Conservation (phyloP, 1,284 basidiomycete species). For the Cutaneotrichosporon arboriforme region DNA sequence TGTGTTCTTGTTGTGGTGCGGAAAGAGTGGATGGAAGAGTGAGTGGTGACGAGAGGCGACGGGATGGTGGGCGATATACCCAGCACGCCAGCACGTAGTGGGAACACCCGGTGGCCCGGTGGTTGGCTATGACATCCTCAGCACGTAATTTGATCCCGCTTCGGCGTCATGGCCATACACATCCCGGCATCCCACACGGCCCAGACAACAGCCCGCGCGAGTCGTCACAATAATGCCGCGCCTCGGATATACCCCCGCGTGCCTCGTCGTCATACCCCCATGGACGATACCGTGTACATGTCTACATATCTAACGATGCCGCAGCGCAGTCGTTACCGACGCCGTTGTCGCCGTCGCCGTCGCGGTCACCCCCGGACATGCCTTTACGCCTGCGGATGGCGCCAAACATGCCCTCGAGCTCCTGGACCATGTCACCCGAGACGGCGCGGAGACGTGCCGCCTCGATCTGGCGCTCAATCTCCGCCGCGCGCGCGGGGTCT, state of each 20-base stretch:
- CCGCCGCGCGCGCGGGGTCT: slow-evolving; percentile 6
- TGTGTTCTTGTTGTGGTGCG: background rate
- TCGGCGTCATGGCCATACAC: background rate
- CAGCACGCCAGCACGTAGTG: too few species aligned
- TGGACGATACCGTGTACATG: too few species aligned
- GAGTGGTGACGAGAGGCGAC: slow-evolving; percentile 1
- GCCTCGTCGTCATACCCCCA: too few species aligned
- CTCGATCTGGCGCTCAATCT: slow-evolving; percentile 5
- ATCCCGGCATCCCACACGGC: too few species aligned
- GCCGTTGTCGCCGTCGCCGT: background rate
- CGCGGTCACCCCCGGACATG: slow-evolving; percentile 3
- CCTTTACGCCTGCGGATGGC: slow-evolving; percentile 33
- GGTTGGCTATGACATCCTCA: too few species aligned
- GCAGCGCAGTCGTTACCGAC: too few species aligned
- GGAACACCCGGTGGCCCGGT: too few species aligned
- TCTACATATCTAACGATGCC: background rate
- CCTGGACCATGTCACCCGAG: slow-evolving; percentile 30
- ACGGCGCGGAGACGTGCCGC: slow-evolving; percentile 12
- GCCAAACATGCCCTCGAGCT: slow-evolving; percentile 40
- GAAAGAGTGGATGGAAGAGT: background rate
- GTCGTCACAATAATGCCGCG: too few species aligned
- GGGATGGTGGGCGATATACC: too few species aligned
- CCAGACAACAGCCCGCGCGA: too few species aligned
- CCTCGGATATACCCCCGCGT: too few species aligned
- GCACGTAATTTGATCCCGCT: background rate